Conservation (phyloP, 352 stramenopile species). For the Phytophthora foliorum region DNA sequence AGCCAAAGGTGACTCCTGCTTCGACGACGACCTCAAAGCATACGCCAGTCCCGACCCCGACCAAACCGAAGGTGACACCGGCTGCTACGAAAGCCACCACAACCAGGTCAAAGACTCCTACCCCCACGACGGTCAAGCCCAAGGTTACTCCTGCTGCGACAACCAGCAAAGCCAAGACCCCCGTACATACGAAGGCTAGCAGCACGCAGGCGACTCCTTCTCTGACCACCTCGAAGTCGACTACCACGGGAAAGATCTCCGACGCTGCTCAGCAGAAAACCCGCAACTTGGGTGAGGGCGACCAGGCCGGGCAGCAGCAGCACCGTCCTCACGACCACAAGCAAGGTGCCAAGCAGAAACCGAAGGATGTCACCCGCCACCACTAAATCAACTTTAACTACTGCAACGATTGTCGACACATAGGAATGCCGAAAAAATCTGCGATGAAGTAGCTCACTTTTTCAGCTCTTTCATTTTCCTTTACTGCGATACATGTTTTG, state of each 20-base stretch:
- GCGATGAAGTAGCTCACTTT: not conserved
- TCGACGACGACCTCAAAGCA: not conserved
- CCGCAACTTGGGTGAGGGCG: slow-evolving; percentile 3
- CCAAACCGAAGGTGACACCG: slow-evolving; percentile 8
- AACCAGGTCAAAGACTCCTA: not conserved
- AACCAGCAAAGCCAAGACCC: no score
- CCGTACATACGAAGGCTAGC: no score
- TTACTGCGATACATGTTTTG: no score
- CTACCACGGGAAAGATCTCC: not conserved
- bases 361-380: not conserved
- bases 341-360: not conserved
- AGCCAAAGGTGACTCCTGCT: not conserved
- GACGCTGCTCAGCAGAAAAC: slow-evolving; percentile 1
- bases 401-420: not conserved
- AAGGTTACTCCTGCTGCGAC: no score
- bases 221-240: not conserved
- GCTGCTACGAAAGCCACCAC: slow-evolving; percentile 3
- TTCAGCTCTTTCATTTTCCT: not conserved
- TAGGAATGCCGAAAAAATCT: not conserved
- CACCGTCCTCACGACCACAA: slow-evolving; percentile 5
- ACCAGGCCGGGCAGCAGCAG: slow-evolving; percentile 9
- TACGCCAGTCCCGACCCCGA: not conserved
- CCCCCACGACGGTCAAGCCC: no score
- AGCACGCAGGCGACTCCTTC: not conserved
- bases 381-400: not conserved